Evolutionary conservation across 2,329 filamentous ascomycete genomes (phyloP).

Genomic region (Aureobasidium sp.): DNA sequence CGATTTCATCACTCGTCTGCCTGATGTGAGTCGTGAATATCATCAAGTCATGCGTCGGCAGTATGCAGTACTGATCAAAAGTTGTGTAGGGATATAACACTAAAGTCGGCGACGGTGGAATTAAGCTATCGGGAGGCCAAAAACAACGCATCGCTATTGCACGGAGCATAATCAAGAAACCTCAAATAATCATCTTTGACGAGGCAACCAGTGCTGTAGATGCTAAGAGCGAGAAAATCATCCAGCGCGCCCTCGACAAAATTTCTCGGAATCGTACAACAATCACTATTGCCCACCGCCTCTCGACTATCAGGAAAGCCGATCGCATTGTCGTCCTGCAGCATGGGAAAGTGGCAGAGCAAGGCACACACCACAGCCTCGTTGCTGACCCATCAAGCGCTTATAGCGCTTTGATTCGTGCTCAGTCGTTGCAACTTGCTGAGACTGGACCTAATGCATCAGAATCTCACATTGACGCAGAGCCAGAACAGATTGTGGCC

Average conservation of each 20-base stretch:
- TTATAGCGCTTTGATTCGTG: not conserved
- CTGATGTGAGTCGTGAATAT: too few species aligned
- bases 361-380: slow-evolving; percentile 31
- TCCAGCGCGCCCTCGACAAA: slow-evolving; percentile 78
- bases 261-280: slow-evolving; percentile 86
- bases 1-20: slow-evolving; percentile 65
- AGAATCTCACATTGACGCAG: too few species aligned
- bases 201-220: slow-evolving; percentile 93
- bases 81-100: slow-evolving; percentile 94
- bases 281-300: slow-evolving; percentile 90
- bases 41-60: too few species aligned
- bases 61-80: too few species aligned
- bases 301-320: slow-evolving; percentile 92
- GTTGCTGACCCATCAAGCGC: not conserved
- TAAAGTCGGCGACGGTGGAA: slow-evolving; percentile 82
- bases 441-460: not conserved
- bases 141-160: slow-evolving; percentile 98
- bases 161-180: slow-evolving; percentile 61
- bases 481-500: too few species aligned
- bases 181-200: slow-evolving; percentile 94
- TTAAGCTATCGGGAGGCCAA: slow-evolving; percentile 90
- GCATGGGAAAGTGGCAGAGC: slow-evolving; percentile 37
- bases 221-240: slow-evolving; percentile 91
- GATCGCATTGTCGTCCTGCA: slow-evolving; percentile 71
- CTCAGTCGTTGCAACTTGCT: not conserved